Conservation (phyloP, 208 protist genomes). For the Leishmania tarentolae region DNA sequence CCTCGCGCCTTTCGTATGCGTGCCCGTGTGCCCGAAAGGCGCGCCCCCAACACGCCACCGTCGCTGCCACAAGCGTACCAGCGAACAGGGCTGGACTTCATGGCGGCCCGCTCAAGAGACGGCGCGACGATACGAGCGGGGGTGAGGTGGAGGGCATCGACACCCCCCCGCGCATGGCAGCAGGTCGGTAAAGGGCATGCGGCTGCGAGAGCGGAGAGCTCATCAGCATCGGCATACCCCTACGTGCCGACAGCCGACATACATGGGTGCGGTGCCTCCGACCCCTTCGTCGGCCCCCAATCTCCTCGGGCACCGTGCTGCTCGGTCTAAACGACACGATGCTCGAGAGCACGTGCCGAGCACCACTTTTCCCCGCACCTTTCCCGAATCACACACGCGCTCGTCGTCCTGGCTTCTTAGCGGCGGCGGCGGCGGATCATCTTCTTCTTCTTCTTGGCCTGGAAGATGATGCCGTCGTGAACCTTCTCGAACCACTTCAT, state of each 20-base stretch:
- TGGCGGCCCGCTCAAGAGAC: background rate
- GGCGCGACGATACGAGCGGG: background rate
- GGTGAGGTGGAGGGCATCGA: background rate
- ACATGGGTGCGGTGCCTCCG: background rate
- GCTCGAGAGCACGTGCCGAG: background rate
- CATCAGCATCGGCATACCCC: background rate
- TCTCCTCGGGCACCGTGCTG: too few relatives aligned
- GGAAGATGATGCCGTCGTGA: conserved; percentile 97
- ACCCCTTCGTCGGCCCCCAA: background rate
- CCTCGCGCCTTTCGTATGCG: too few relatives aligned
- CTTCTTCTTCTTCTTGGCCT: conserved; percentile 96
- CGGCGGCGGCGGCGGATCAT: conserved; percentile 98
- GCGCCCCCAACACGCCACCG: too few relatives aligned
- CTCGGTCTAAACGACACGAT: background rate
- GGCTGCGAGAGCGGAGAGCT: background rate
- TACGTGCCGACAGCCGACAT: background rate
- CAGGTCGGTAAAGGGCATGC: background rate
- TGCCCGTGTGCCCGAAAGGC: too few relatives aligned
- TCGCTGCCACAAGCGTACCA: background rate
- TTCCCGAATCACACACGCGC: background rate
- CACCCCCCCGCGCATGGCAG: background rate
- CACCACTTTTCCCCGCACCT: background rate
- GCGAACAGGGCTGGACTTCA: background rate
- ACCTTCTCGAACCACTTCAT: conserved; percentile 99
- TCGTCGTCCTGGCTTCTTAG: conserved; percentile 54